Conservation (phyloP, 352 stramenopile genomes). For the Phytophthora brassicae region DNA sequence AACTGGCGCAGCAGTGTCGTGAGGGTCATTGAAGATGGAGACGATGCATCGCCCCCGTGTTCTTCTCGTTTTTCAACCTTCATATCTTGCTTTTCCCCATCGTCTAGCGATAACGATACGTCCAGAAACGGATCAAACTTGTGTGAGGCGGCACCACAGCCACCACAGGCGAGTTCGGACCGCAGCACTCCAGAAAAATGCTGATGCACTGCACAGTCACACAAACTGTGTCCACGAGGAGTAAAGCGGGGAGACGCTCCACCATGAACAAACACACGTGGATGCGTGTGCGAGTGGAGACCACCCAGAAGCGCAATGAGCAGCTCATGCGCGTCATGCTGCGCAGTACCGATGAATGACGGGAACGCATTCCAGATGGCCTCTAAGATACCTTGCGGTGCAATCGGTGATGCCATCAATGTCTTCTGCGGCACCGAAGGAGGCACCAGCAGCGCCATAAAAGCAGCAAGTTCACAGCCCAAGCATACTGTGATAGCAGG, state of each 20-base stretch:
- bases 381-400: conserved; percentile 63
- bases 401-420: conserved; percentile 39
- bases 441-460: conserved; percentile 43
- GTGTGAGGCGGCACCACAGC: conserved; percentile 51
- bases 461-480: conserved; percentile 56
- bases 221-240: conserved; percentile 54
- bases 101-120: conserved; percentile 63
- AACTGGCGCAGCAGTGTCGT: conserved; percentile 47
- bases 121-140: conserved; percentile 77
- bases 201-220: conserved; percentile 72
- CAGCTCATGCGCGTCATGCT: conserved; percentile 83
- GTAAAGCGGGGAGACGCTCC: conserved; percentile 61
- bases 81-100: conserved; percentile 5
- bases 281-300: conserved; percentile 61
- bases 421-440: conserved; percentile 11
- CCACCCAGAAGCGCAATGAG: conserved; percentile 64
- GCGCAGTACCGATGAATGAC: conserved; percentile 55
- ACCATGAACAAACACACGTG: conserved; percentile 40
- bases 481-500: conserved; percentile 46
- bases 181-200: conserved; percentile 68
- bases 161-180: conserved; percentile 58
- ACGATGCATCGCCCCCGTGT: not conserved
- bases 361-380: conserved; percentile 57
- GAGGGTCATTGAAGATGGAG: conserved; percentile 24
- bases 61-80: not conserved